A percentile compares a stretch with the other conserved stretches of the same genome.
phyloP scores from a whole-genome alignment of 352 stramenopile species.

The Phytopythium delawarense region DNA sequence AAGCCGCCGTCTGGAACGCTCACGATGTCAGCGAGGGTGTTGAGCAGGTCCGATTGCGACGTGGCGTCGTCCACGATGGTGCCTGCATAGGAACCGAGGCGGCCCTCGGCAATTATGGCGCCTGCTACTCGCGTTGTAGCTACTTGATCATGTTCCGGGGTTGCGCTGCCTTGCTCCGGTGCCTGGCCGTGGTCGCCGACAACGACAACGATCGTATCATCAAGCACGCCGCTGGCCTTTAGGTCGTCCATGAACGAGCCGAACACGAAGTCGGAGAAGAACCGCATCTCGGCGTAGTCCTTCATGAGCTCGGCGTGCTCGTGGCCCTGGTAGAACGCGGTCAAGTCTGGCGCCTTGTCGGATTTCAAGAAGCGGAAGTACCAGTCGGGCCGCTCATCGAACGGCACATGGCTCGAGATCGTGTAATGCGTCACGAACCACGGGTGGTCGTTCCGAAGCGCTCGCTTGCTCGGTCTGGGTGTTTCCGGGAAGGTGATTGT shows the following conservation, averaged over 20 bases:
- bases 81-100: constrained; percentile 26
- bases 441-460: constrained; percentile 18
- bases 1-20: constrained; percentile 43
- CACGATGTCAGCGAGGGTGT: constrained; percentile 67
- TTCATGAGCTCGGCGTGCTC: constrained; percentile 41
- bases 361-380: constrained; percentile 34
- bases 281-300: constrained; percentile 65
- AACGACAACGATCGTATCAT: constrained; percentile 64
- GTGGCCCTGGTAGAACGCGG: constrained; percentile 40
- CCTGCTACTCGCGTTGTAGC: constrained; percentile 36
- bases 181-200: constrained; percentile 63
- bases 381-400: constrained; percentile 57
- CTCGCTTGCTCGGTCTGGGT: not conserved
- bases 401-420: constrained; percentile 69
- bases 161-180: constrained; percentile 37
- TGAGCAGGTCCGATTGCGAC: constrained; percentile 57
- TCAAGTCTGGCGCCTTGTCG: constrained; percentile 22
- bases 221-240: constrained; percentile 44
- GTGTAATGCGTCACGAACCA: constrained; percentile 70
- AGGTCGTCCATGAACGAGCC: constrained; percentile 54
- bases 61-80: constrained; percentile 37
- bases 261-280: constrained; percentile 57
- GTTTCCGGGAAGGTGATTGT: constrained; percentile 12
- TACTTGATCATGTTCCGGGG: constrained; percentile 47
- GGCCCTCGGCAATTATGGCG: constrained; percentile 52